Evolutionary conservation across 139 green algal species (phyloP), one percentile per base, ranked within the genome.

Genomic region (Picochlorum sp.): DNA sequence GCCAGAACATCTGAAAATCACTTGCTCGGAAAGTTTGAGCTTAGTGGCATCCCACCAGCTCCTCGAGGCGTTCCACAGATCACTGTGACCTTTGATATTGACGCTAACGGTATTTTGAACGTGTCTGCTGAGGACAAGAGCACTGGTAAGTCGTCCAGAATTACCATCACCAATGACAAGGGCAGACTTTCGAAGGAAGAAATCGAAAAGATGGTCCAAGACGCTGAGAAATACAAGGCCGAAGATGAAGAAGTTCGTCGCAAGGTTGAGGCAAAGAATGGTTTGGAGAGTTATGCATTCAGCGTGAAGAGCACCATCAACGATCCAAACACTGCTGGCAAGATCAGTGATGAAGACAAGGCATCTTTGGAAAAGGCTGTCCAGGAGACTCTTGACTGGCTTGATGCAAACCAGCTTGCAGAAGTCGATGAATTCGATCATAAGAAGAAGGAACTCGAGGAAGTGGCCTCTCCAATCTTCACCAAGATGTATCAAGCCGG

Each of bases 121-220:
- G 86, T 98, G 36, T 91, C 81, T 13, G 92, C 92, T 5, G 90
- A 96, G 82, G 92, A 98, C 68, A 96, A 96, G 81, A 89, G 84
- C 24, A 93, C 84, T 8, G 91, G 91, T 61, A 85, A 85, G 54
- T 94, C 93, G 75, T 94, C 93, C 75, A 96, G 96, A 77, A 97
- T 99, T 77, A 99, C 92, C 43, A 99, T 99, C 77, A 99, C 92
- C 55, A 97, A 99, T 64, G 92, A 97, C 78, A 99, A 97, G 87
- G 92, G 92, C 9, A 77, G 89, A 6, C 77, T 97, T n/a, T 82
- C 54, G 60, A 99, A 97, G 83, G 91, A 97, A 2, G 92, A 99
- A 33, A 98, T 97, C 55, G 93, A 99, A 84, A 81, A 87, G 54
- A 97, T 99, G 90, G 91, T 99, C 32, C 71, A 88, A 1, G 83